Evolutionary conservation across 768 basidiomycete genomes (phyloP).

Genomic region (Leccinum incarnatum): DNA sequence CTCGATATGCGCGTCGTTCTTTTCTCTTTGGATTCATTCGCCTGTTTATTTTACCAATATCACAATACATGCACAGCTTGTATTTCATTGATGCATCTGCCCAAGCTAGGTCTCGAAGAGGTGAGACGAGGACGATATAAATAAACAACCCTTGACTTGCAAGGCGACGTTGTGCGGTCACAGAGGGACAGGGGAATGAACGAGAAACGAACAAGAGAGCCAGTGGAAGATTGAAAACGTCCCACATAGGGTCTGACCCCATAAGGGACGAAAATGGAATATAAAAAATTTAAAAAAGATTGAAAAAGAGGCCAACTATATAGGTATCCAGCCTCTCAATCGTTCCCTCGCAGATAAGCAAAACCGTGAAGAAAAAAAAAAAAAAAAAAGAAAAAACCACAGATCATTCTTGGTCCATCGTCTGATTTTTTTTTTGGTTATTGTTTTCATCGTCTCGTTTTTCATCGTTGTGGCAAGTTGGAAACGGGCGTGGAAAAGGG

Average conservation of each 20-base stretch:
- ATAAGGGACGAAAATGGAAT: too few species aligned
- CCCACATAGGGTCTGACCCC: too few species aligned
- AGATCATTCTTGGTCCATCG: conserved; percentile 11
- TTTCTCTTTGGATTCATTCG: background rate
- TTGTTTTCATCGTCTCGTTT: background rate
- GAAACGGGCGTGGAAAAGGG: background rate
- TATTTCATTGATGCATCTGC: background rate
- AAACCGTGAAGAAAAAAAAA: background rate
- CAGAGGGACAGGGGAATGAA: conserved; percentile 2
- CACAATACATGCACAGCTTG: background rate
- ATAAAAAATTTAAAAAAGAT: background rate
- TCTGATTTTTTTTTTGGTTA: background rate
- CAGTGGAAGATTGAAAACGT: too few species aligned
- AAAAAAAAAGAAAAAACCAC: background rate
- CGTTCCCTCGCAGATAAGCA: conserved; percentile 13
- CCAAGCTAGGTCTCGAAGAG: background rate
- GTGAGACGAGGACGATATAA: conserved; percentile 12
- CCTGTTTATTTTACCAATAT: background rate
- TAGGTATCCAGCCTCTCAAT: conserved; percentile 31
- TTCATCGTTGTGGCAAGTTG: background rate
- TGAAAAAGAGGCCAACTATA: conserved; percentile 23
- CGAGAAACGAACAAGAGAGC: background rate
- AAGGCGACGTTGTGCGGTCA: background rate
- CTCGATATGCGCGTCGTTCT: background rate
- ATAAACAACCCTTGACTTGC: conserved; percentile 19